phyloP scores from a whole-genome alignment of 2,329 filamentous ascomycete genomes.

The Fusarium domesticum region DNA sequence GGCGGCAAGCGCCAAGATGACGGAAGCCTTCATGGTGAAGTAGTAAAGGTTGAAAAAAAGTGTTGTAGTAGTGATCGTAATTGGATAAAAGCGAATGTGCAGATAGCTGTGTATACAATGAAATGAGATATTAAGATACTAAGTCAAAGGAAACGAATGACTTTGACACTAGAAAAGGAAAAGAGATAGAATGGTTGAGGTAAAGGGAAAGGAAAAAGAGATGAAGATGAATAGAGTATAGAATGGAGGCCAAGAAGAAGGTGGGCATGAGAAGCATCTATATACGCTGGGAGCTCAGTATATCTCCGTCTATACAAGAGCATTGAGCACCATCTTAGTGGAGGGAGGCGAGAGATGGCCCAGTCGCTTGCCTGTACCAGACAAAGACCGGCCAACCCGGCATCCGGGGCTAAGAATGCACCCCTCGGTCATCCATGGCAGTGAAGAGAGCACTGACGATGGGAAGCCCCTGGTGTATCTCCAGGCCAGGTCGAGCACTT shows the following conservation, averaged over 20 bases:
- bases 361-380: conserved; percentile 6
- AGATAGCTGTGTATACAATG: conserved; percentile 20
- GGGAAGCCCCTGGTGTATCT: conserved; percentile 14
- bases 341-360: conserved; percentile 1
- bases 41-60: conserved; percentile 1
- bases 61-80: conserved; percentile 18
- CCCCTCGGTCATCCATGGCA: conserved; percentile 14
- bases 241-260: conserved; percentile 15
- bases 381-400: conserved; percentile 21
- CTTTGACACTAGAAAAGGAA: conserved; percentile 41
- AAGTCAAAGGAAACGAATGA: conserved; percentile 56
- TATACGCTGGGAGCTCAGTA: conserved; percentile 25
- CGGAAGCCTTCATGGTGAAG: conserved; percentile 50
- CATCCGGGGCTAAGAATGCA: conserved; percentile 21
- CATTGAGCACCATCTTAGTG: too few species aligned
- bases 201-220: conserved; percentile 25
- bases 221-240: conserved; percentile 25
- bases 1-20: conserved; percentile 51
- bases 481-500: conserved; percentile 10
- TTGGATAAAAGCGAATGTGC: conserved; percentile 20
- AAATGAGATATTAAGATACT: conserved; percentile 31
- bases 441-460: conserved; percentile 22
- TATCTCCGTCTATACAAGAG: conserved; percentile 3
- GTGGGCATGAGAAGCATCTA: conserved; percentile 27
- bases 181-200: conserved; percentile 15